These are phyloP conservation scores for Podaxis sp. DNA, from an alignment of 768 basidiomycete species.

Conservation along the genomic window DNA sequence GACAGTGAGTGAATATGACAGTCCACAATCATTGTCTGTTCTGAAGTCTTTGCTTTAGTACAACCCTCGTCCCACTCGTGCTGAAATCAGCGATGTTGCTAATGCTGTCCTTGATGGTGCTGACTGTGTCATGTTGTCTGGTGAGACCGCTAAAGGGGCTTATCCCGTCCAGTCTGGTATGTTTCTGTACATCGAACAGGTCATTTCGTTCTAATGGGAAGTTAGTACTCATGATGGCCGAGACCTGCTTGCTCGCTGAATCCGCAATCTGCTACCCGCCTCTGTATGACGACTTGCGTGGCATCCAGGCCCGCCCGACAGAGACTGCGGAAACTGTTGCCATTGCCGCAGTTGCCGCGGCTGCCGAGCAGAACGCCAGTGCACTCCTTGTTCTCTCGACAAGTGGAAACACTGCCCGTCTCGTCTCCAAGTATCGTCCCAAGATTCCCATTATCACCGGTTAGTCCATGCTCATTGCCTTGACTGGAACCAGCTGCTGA, in stretches of 20 bases:
- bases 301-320: constrained; percentile 82
- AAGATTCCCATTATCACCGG: constrained; percentile 92
- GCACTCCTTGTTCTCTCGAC: constrained; percentile 97
- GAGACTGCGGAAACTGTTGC: constrained; percentile 95
- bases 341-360: constrained; percentile 93
- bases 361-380: constrained; percentile 91
- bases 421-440: constrained; percentile 96
- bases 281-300: constrained; percentile 84
- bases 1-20: constrained; percentile 59
- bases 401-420: constrained; percentile 92
- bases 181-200: constrained; percentile 22
- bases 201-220: constrained; percentile 1
- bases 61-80: constrained; percentile 98
- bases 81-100: constrained; percentile 98
- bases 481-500: not conserved
- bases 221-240: constrained; percentile 98
- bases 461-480: constrained; percentile 33
- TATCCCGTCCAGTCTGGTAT: constrained; percentile 94
- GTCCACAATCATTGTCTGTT: not conserved
- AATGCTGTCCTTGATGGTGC: constrained; percentile 99
- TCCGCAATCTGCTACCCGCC: constrained; percentile 94
- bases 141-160: constrained; percentile 96
- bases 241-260: constrained; percentile 97
- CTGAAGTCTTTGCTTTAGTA: constrained; percentile 50
- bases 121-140: constrained; percentile 99